phyloP scores from a whole-genome alignment of 164 flowering plant genomes.

The Saururus chinensis region DNA sequence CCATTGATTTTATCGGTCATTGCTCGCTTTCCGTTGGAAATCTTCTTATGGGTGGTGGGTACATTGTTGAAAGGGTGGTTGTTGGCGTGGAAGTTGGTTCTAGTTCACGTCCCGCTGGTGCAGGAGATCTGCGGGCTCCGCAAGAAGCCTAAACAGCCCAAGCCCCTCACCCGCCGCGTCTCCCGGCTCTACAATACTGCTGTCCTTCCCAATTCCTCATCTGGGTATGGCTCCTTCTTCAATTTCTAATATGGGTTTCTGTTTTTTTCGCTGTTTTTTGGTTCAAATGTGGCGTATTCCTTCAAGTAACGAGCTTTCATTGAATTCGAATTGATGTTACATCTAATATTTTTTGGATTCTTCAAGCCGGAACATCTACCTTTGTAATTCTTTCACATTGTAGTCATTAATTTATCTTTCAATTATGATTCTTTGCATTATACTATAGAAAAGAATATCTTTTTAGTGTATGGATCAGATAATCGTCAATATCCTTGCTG shows the following conservation, averaged over 20 bases:
- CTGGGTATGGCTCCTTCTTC: neutral
- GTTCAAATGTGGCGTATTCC: neutral
- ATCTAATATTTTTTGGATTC: too few species aligned
- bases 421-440: too few species aligned
- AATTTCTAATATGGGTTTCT: neutral
- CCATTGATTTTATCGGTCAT: too few species aligned
- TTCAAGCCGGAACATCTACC: too few species aligned
- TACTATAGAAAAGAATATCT: too few species aligned
- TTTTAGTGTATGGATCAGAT: too few species aligned
- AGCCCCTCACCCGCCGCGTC: constrained; percentile 39
- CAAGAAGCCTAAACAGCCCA: constrained; percentile 44
- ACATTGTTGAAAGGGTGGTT: constrained; percentile 46
- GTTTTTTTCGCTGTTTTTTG: neutral
- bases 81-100: constrained; percentile 82
- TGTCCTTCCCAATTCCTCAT: neutral
- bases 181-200: constrained; percentile 27
- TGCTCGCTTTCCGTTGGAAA: neutral
- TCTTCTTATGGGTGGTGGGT: neutral
- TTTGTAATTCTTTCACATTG: too few species aligned
- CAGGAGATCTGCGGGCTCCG: constrained; percentile 74
- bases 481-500: too few species aligned
- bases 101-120: constrained; percentile 81
- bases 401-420: too few species aligned
- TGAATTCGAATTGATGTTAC: too few species aligned
- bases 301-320: neutral